These are phyloP conservation scores for Podaxis sp. DNA, from an alignment of 768 basidiomycete species.

Conservation along the genomic window DNA sequence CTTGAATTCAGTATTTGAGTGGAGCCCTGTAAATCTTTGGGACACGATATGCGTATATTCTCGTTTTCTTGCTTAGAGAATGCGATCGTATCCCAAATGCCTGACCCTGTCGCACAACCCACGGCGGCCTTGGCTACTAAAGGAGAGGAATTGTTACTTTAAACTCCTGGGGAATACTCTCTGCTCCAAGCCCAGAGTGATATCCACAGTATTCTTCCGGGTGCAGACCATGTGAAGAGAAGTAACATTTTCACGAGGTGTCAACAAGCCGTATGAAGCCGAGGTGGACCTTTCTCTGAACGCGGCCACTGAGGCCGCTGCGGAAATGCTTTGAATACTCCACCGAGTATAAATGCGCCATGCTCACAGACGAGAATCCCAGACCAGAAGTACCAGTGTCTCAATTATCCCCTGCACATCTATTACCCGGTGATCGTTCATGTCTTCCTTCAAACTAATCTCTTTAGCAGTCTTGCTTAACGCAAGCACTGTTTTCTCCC, in stretches of 20 bases:
- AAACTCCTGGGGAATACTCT: too few relatives aligned
- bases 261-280: neutral
- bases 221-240: neutral
- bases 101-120: too few relatives aligned
- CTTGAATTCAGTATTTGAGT: too few relatives aligned
- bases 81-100: too few relatives aligned
- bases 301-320: neutral
- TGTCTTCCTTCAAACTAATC: conserved; percentile 3
- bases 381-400: neutral
- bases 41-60: too few relatives aligned
- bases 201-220: neutral
- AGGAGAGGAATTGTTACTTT: too few relatives aligned
- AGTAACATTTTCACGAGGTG: neutral
- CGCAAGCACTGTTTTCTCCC: neutral
- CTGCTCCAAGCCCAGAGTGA: neutral
- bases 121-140: too few relatives aligned
- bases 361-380: too few relatives aligned
- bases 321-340: neutral
- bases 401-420: neutral
- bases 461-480: neutral
- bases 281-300: neutral
- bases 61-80: too few relatives aligned
- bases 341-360: neutral
- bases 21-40: too few relatives aligned
- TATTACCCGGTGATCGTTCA: neutral